A percentile compares a stretch with the other conserved stretches of the same genome.
Evolutionary conservation across 768 basidiomycete genomes (phyloP).

Genomic region (Strobilomyces confusus): DNA sequence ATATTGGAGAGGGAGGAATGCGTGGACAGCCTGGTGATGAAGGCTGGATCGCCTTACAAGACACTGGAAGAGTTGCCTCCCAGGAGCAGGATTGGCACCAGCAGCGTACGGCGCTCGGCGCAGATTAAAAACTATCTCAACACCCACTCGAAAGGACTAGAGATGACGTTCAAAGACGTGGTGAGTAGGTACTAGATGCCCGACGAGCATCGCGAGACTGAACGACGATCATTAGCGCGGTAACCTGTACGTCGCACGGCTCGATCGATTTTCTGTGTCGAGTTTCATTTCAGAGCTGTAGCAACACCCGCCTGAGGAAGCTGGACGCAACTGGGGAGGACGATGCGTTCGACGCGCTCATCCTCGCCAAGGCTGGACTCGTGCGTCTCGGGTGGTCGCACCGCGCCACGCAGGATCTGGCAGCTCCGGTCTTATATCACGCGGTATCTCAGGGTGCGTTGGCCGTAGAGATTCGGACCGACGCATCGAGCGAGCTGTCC

Average conservation of each 20-base stretch:
- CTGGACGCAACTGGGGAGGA: slow-evolving; percentile 67
- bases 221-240: slow-evolving; percentile 55
- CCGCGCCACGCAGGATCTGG: slow-evolving; percentile 72
- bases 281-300: slow-evolving; percentile 27
- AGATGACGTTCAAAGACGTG: slow-evolving; percentile 77
- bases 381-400: slow-evolving; percentile 70
- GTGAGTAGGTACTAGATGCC: slow-evolving; percentile 46
- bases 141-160: slow-evolving; percentile 26
- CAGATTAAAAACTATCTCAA: slow-evolving; percentile 81
- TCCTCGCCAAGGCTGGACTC: slow-evolving; percentile 92
- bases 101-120: slow-evolving; percentile 88
- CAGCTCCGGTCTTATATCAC: slow-evolving; percentile 71
- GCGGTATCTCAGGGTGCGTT: slow-evolving; percentile 96
- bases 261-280: background rate
- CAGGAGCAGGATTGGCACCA: slow-evolving; percentile 92
- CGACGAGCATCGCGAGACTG: background rate
- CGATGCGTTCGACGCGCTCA: slow-evolving; percentile 78
- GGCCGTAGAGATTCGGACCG: slow-evolving; percentile 74
- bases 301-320: slow-evolving; percentile 88
- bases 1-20: slow-evolving; percentile 86
- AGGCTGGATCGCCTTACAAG: slow-evolving; percentile 65
- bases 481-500: slow-evolving; percentile 54
- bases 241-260: slow-evolving; percentile 61
- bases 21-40: slow-evolving; percentile 84
- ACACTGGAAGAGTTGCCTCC: slow-evolving; percentile 77